These are phyloP conservation scores for Solanum chiquidenum DNA, from an alignment of 257 asterid species.

Conservation along the genomic window DNA sequence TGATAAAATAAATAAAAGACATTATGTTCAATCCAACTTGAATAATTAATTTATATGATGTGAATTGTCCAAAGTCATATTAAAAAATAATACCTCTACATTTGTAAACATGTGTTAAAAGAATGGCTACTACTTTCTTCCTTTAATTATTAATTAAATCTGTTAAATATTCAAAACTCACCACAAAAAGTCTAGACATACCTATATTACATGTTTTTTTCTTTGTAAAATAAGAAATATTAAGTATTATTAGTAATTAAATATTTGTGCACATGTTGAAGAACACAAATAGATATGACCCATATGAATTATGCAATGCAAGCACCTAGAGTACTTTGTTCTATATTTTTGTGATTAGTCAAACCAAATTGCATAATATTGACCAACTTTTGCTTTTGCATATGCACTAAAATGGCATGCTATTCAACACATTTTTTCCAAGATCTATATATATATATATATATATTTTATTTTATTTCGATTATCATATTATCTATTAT, in stretches of 20 bases:
- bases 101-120: neutral
- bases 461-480: neutral
- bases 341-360: neutral
- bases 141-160: neutral
- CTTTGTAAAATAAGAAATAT: neutral
- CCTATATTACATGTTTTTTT: neutral
- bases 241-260: neutral
- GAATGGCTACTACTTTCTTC: neutral
- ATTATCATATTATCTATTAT: fast-evolving
- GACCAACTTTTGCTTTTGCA: neutral
- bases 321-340: neutral
- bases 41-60: neutral
- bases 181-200: neutral
- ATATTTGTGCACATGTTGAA: neutral
- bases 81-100: neutral
- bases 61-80: neutral
- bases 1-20: neutral
- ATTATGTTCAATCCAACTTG: neutral
- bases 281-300: neutral
- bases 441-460: too few relatives aligned
- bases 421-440: neutral
- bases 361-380: neutral
- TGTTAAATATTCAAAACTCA: neutral
- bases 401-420: neutral
- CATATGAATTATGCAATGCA: neutral